Conservation (phyloP, 441 rosid genomes). For the Pelargonium fulgidum region DNA sequence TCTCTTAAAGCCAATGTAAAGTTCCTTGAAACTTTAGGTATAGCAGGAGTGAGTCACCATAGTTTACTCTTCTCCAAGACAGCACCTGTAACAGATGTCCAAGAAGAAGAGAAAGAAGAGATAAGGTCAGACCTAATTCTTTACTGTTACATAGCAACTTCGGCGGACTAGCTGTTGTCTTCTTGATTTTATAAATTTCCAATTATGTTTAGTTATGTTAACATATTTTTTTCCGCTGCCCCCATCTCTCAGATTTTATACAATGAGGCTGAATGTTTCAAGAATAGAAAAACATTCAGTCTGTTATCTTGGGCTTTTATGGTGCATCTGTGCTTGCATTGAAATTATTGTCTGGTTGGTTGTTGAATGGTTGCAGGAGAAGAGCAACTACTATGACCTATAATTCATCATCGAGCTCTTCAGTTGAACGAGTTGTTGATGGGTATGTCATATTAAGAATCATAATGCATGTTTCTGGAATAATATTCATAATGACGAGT, state of each 20-base stretch:
- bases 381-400: constrained; percentile 30
- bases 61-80: constrained; percentile 87
- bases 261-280: too few species aligned
- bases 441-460: constrained; percentile 41
- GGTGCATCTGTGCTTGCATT: background rate
- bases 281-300: too few species aligned
- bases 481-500: background rate
- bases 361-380: constrained; percentile 33
- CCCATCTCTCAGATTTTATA: too few species aligned
- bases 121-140: constrained; percentile 35
- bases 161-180: background rate
- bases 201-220: too few species aligned
- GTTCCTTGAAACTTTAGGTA: constrained; percentile 68
- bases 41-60: constrained; percentile 94
- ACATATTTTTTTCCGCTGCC: too few species aligned
- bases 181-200: too few species aligned
- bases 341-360: constrained; percentile 15
- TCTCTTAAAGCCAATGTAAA: constrained; percentile 48
- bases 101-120: constrained; percentile 50
- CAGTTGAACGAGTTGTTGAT: constrained; percentile 37
- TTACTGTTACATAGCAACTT: background rate
- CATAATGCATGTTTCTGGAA: constrained; percentile 2
- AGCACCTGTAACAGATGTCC: constrained; percentile 50
- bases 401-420: constrained; percentile 37
- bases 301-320: too few species aligned